phyloP scores from a whole-genome alignment of 192 early-diverging fungal species.

The Pilaira anomala region DNA sequence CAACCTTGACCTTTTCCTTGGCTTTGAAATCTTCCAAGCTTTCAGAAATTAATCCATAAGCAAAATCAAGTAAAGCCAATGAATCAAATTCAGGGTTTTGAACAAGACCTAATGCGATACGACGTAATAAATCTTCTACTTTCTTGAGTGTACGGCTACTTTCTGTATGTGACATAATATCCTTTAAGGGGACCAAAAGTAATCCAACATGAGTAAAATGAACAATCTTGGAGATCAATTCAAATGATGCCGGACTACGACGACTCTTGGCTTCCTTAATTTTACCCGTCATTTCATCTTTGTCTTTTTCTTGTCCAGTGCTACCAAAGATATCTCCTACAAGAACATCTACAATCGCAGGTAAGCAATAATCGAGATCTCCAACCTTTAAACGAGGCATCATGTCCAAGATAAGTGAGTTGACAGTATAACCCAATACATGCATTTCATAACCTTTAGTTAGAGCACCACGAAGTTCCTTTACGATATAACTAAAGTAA shows the following conservation, averaged over 20 bases:
- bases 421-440: constrained; percentile 92
- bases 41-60: constrained; percentile 84
- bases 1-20: constrained; percentile 50
- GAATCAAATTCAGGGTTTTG: constrained; percentile 67
- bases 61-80: constrained; percentile 73
- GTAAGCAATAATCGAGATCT: constrained; percentile 77
- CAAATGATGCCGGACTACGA: constrained; percentile 84
- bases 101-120: constrained; percentile 75
- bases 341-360: constrained; percentile 66
- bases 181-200: constrained; percentile 84
- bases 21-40: constrained; percentile 72
- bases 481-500: constrained; percentile 88
- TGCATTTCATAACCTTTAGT: constrained; percentile 87
- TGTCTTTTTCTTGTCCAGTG: constrained; percentile 83
- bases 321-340: constrained; percentile 93
- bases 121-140: constrained; percentile 76
- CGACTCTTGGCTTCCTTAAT: constrained; percentile 86
- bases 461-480: constrained; percentile 75
- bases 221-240: constrained; percentile 72
- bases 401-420: constrained; percentile 75
- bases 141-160: constrained; percentile 69
- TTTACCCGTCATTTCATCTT: constrained; percentile 84
- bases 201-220: constrained; percentile 62
- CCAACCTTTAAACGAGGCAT: constrained; percentile 57
- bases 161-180: constrained; percentile 80